Conservation (phyloP, 2,329 filamentous ascomycete species). For the Myotisia sp. region DNA sequence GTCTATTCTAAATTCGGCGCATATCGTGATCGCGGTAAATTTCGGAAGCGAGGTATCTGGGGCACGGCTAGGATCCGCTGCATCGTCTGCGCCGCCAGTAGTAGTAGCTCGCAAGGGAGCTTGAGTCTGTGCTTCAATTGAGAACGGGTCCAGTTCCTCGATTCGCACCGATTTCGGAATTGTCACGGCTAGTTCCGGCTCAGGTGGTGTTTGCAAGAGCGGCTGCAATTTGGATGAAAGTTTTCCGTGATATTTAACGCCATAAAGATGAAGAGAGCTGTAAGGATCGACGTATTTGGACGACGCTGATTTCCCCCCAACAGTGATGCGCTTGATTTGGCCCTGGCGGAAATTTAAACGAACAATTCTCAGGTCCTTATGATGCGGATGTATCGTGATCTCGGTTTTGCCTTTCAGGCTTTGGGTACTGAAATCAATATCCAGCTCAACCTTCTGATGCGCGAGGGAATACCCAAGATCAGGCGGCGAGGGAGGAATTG, state of each 20-base stretch:
- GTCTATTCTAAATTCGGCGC: slow-evolving; percentile 63
- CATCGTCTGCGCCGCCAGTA: slow-evolving; percentile 26
- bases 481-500: slow-evolving; percentile 5
- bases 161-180: slow-evolving; percentile 49
- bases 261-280: slow-evolving; percentile 38
- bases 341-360: slow-evolving; percentile 51
- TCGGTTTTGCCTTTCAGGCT: slow-evolving; percentile 64
- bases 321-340: slow-evolving; percentile 38
- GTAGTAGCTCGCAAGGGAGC: slow-evolving; percentile 29
- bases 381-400: slow-evolving; percentile 58
- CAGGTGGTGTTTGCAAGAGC: slow-evolving; percentile 37
- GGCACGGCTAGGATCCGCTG: slow-evolving; percentile 20
- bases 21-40: slow-evolving; percentile 48
- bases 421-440: slow-evolving; percentile 69
- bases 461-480: slow-evolving; percentile 45
- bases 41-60: slow-evolving; percentile 29
- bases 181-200: slow-evolving; percentile 44
- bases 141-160: slow-evolving; percentile 44
- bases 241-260: slow-evolving; percentile 61
- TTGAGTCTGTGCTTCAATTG: slow-evolving; percentile 35
- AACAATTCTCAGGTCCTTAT: slow-evolving; percentile 40
- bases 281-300: slow-evolving; percentile 30
- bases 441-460: slow-evolving; percentile 77
- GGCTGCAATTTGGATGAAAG: slow-evolving; percentile 54
- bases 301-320: slow-evolving; percentile 29